A percentile compares a stretch with the other conserved stretches of the same genome.
Conservation (phyloP, 192 early-diverging fungal genomes). For the Coemansia sp. region DNA sequence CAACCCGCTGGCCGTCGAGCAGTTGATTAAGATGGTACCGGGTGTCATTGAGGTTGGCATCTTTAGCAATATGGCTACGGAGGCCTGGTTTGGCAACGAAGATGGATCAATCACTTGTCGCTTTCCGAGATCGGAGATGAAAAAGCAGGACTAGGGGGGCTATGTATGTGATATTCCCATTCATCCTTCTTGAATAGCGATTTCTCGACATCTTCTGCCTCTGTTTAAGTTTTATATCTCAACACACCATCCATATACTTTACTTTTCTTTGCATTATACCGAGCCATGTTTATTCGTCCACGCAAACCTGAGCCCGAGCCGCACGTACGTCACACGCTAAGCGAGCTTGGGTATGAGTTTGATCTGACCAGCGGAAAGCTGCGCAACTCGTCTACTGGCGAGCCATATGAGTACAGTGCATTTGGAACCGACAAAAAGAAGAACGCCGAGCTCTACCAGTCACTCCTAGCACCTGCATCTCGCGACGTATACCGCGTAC, state of each 20-base stretch:
- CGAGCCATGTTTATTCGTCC: constrained; percentile 50
- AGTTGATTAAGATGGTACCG: constrained; percentile 70
- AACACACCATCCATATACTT: background rate
- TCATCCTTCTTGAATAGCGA: background rate
- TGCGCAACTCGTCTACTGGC: constrained; percentile 22
- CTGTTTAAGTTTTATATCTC: background rate
- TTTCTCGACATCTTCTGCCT: no score
- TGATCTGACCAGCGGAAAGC: constrained; percentile 26
- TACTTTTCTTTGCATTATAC: background rate
- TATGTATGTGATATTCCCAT: background rate
- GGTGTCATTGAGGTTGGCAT: constrained; percentile 94
- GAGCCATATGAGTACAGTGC: constrained; percentile 18
- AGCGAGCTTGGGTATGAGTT: constrained; percentile 43
- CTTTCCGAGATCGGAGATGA: constrained; percentile 22
- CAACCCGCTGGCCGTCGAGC: constrained; percentile 62
- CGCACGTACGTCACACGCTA: constrained; percentile 22
- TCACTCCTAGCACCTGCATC: constrained; percentile 26
- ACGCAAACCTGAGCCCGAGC: constrained; percentile 22
- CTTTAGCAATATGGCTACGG: constrained; percentile 83
- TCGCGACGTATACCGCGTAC: constrained; percentile 25
- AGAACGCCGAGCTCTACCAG: constrained; percentile 27
- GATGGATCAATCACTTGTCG: constrained; percentile 68
- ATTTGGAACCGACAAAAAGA: constrained; percentile 15
- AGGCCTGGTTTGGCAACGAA: constrained; percentile 84
- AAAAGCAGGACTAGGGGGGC: constrained; percentile 16